Conservation (phyloP, 352 stramenopile genomes). For the Blastocystis hominis region DNA sequence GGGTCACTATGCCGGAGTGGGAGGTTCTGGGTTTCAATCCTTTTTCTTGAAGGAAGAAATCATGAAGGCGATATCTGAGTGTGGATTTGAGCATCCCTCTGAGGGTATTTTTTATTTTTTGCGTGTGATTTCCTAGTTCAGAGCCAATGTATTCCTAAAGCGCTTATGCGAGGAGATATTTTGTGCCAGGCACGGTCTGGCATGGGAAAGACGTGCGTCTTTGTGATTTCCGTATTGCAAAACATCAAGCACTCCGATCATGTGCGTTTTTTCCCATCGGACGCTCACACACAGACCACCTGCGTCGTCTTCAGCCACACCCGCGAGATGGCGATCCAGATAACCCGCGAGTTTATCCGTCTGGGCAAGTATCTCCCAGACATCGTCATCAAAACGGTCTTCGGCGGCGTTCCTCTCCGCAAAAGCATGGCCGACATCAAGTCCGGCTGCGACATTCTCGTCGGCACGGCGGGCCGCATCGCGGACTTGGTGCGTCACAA, state of each 20-base stretch:
- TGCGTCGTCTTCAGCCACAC: constrained; percentile 97
- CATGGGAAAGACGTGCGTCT: constrained; percentile 99
- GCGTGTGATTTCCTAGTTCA: constrained; percentile 70
- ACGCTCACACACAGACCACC: constrained; percentile 78
- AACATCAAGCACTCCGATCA: constrained; percentile 73
- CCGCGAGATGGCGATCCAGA: constrained; percentile 97
- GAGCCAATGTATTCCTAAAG: constrained; percentile 97
- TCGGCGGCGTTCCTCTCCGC: constrained; percentile 60
- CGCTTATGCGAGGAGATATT: constrained; percentile 96
- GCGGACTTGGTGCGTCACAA: constrained; percentile 66
- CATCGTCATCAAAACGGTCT: constrained; percentile 77
- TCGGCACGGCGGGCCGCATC: constrained; percentile 88
- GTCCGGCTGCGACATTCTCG: constrained; percentile 81
- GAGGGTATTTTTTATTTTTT: constrained; percentile 73
- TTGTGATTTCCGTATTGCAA: constrained; percentile 95
- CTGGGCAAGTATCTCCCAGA: constrained; percentile 93
- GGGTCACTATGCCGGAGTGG: constrained; percentile 97
- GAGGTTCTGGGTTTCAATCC: constrained; percentile 95
- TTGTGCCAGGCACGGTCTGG: constrained; percentile 99
- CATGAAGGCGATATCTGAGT: constrained; percentile 93
- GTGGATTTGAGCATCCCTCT: constrained; percentile 97
- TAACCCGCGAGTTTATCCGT: constrained; percentile 95
- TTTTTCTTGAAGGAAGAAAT: constrained; percentile 99
- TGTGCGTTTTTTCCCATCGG: constrained; percentile 40
- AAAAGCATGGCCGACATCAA: constrained; percentile 78